Evolutionary conservation across 2,329 filamentous ascomycete species (phyloP).

Genomic region (Xylariaceae sp.): DNA sequence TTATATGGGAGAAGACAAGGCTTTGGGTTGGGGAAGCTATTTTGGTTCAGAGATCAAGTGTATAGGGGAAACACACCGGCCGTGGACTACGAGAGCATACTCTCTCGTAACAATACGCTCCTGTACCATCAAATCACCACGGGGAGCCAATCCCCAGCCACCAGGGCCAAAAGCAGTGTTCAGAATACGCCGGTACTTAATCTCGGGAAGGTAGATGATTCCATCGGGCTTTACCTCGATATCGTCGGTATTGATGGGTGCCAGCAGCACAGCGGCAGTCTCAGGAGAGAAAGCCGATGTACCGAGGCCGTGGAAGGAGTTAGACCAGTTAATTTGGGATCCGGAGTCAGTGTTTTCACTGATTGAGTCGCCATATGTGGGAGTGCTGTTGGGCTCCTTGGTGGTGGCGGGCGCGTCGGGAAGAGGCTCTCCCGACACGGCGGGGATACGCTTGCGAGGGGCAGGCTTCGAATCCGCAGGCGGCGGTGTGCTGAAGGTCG

Average conservation of each 20-base stretch:
- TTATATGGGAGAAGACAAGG: background rate
- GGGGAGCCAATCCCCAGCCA: slow-evolving; percentile 88
- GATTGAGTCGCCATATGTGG: background rate
- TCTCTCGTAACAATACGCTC: slow-evolving; percentile 77
- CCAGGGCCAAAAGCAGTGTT: slow-evolving; percentile 91
- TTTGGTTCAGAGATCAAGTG: background rate
- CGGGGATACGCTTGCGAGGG: slow-evolving; percentile 24
- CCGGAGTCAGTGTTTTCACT: background rate
- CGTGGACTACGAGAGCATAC: slow-evolving; percentile 84
- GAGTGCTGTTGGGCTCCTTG: background rate
- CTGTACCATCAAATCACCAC: slow-evolving; percentile 81
- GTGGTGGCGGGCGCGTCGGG: slow-evolving; percentile 24
- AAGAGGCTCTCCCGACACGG: slow-evolving; percentile 28
- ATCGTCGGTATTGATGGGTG: slow-evolving; percentile 63
- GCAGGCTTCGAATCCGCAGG: slow-evolving; percentile 11
- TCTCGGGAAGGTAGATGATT: slow-evolving; percentile 93
- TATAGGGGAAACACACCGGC: slow-evolving; percentile 57
- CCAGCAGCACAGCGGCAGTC: slow-evolving; percentile 61
- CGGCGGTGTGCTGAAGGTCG: background rate
- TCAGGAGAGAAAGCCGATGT: slow-evolving; percentile 65
- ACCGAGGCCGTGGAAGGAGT: slow-evolving; percentile 75
- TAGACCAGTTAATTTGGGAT: slow-evolving; percentile 66
- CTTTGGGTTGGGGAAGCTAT: background rate
- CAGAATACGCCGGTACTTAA: slow-evolving; percentile 90
- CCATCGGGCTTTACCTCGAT: slow-evolving; percentile 98